Base-by-base conservation (phyloP, 768 basidiomycete genomes). In the Inosperma sp. region DNA sequence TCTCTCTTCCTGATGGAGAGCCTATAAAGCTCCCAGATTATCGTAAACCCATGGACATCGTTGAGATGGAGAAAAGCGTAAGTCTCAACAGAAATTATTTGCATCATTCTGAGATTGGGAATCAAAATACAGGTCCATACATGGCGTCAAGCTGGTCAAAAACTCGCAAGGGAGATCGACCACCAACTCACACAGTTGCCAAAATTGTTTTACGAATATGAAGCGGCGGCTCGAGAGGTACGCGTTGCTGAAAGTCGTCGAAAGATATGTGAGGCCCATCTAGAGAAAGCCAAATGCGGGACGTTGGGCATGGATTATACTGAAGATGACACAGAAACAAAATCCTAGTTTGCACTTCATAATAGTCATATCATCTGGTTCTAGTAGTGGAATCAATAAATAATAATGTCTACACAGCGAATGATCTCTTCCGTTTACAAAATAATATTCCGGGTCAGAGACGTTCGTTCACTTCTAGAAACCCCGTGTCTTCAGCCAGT, bases 241-340 rank as follows among this genome's bases (percentile, higher is more conserved):
- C 74, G 74, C 48, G 75, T 75, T 31, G 80, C 80, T 14, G 80
- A 81, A 68, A 68, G 69, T 47, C 75, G 84, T 47, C 76, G 83
- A 48, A 76, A 71, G 56, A 69, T 81, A 16, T 80, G 84, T 19
- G 79, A 79, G 49, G 57, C 57, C 55, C 83, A 84, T 55, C 65
- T 84, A 51, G 81, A 84, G 62, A 77, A 76, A 64, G 85, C 85
- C 49, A 73, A 76, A 17, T 67, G 66, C 31, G 86, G 86, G n/a
- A 62, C 68, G 50, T 69, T 86, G 47, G 86, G 85, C 7, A 78
- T 84, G 51, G 81, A 83, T 35, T 51, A 51, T 22, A 31, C 34
- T 44, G 40, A 51, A n/a, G 42, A 51, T 27, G 4, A 17, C 2
- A 30, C 12, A 16, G 64, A 63, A 21, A 25, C 53, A 29, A 57